These are phyloP conservation scores for Purshia tridentata DNA, from an alignment of 306 rosid species.

Conservation along the genomic window DNA sequence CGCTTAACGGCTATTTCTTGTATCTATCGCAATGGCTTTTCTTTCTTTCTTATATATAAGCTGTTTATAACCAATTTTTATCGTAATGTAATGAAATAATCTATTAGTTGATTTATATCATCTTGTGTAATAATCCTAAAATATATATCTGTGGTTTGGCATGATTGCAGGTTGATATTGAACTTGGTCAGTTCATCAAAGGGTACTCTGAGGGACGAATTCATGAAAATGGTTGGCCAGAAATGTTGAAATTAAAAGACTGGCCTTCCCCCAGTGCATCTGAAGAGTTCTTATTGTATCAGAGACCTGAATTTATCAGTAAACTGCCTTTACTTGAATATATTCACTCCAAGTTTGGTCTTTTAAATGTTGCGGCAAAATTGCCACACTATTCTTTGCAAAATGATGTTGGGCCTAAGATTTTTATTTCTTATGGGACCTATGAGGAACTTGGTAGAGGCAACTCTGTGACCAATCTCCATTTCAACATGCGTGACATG, in stretches of 20 bases:
- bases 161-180: constrained; percentile 65
- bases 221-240: constrained; percentile 74
- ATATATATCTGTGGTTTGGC: constrained; percentile 28
- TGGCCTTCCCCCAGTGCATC: constrained; percentile 98
- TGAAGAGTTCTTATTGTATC: constrained; percentile 90
- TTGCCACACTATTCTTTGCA: constrained; percentile 97
- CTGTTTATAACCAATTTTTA: constrained; percentile 12
- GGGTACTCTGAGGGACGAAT: constrained; percentile 70
- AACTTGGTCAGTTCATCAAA: constrained; percentile 72
- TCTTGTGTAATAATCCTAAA: constrained; percentile 4
- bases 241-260: constrained; percentile 76
- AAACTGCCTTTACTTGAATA: constrained; percentile 93
- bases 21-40: not conserved
- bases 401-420: constrained; percentile 97
- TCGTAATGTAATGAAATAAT: constrained; percentile 15
- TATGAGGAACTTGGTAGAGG: constrained; percentile 65
- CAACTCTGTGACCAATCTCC: constrained; percentile 82
- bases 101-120: constrained; percentile 14
- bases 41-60: not conserved
- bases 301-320: constrained; percentile 93
- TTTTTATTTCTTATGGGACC: constrained; percentile 79
- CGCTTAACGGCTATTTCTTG: constrained; percentile 13
- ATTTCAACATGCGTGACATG: constrained; percentile 92
- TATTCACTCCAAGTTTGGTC: constrained; percentile 98
- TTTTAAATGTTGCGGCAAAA: constrained; percentile 98